These are phyloP conservation scores for Amorphotheca resinae DNA, from an alignment of 495 filamentous ascomycete species.

Conservation along the genomic window DNA sequence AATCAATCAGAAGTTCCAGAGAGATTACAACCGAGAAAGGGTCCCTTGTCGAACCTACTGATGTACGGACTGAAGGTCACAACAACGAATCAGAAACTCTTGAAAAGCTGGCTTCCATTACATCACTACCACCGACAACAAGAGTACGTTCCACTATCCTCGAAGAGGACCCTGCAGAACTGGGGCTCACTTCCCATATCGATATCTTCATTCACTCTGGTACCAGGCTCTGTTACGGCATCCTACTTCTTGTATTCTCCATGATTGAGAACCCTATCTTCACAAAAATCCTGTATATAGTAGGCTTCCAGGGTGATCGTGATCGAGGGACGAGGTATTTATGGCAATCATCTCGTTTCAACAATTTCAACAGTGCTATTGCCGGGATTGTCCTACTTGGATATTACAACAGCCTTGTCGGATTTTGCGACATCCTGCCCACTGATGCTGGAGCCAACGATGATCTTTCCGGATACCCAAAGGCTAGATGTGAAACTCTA, in stretches of 20 bases:
- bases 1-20: not conserved
- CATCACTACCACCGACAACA: conserved; percentile 1
- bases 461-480: conserved; percentile 55
- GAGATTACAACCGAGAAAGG: not conserved
- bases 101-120: not conserved
- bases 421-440: conserved; percentile 79
- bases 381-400: conserved; percentile 68
- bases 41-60: not conserved
- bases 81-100: not conserved
- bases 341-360: conserved; percentile 81
- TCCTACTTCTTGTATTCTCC: conserved; percentile 72
- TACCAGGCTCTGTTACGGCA: conserved; percentile 76
- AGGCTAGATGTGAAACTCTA: conserved; percentile 52
- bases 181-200: conserved; percentile 38
- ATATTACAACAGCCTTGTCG: conserved; percentile 78
- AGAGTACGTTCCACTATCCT: conserved; percentile 14
- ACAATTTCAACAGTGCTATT: conserved; percentile 85
- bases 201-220: conserved; percentile 86
- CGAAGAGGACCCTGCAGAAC: conserved; percentile 35
- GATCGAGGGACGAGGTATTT: conserved; percentile 73
- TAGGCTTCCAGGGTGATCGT: conserved; percentile 86
- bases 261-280: conserved; percentile 79
- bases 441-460: conserved; percentile 39
- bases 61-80: not conserved
- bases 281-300: conserved; percentile 66